Percentiles rank a stretch among this genome's conserved stretches.
phyloP scores from a whole-genome alignment of 345 rosid species.

The Lumnitzera littorea region DNA sequence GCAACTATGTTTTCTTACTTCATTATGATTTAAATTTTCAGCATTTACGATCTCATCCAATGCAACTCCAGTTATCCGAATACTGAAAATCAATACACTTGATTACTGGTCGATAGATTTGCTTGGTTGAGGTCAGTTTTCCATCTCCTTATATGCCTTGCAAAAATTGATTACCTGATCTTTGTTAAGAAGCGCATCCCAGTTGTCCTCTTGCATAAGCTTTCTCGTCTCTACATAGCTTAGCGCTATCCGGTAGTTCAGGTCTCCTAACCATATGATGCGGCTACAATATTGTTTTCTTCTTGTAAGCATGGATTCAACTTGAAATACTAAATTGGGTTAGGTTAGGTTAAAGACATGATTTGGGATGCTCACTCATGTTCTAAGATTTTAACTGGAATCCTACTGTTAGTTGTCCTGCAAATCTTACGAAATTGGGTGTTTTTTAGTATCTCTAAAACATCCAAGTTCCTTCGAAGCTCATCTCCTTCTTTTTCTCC shows the following conservation, averaged over 20 bases:
- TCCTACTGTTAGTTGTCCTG: neutral
- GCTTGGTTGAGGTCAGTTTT: too few relatives aligned
- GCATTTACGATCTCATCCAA: too few relatives aligned
- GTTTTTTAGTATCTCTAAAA: conserved; percentile 2
- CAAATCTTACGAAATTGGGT: conserved; percentile 3
- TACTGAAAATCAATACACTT: too few relatives aligned
- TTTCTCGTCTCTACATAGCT: neutral
- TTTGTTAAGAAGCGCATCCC: conserved; percentile 6
- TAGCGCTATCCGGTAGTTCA: conserved; percentile 11
- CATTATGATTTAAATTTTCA: too few relatives aligned
- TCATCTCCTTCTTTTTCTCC: conserved; percentile 10
- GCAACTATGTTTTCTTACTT: too few relatives aligned
- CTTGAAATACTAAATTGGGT: neutral
- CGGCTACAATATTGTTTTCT: neutral
- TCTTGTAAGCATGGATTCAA: neutral
- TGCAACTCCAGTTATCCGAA: too few relatives aligned
- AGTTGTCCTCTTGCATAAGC: neutral
- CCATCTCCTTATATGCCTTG: too few relatives aligned
- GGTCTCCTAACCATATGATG: conserved; percentile 10
- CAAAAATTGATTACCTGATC: conserved; percentile 7
- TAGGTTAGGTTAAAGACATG: neutral
- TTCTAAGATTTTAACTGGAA: conserved; percentile 5
- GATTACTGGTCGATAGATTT: too few relatives aligned
- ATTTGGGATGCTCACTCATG: conserved; percentile 7
- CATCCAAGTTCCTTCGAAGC: conserved; percentile 11